Conservation (phyloP, 1,284 basidiomycete genomes). For the Pterulicium gracile region DNA sequence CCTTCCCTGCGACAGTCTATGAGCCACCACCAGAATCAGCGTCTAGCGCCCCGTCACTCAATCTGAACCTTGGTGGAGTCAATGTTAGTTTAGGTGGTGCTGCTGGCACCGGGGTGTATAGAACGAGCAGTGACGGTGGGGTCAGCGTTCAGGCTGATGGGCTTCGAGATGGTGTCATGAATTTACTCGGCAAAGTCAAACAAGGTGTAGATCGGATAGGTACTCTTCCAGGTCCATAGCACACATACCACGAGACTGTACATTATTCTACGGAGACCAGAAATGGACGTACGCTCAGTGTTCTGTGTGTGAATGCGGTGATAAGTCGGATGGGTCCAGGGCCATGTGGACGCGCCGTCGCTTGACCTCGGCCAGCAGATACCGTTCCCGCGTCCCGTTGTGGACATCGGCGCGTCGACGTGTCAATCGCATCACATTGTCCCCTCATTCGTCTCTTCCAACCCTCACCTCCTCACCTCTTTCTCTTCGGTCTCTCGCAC, state of each 20-base stretch:
- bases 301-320: too few species aligned
- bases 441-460: conserved; percentile 10
- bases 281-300: too few species aligned
- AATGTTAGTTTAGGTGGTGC: conserved; percentile 86
- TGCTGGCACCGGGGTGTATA: conserved; percentile 72
- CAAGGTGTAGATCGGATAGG: conserved; percentile 78
- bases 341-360: too few species aligned
- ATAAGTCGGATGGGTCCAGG: too few species aligned
- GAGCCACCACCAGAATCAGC: conserved; percentile 61
- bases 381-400: neutral
- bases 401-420: neutral
- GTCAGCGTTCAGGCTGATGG: conserved; percentile 73
- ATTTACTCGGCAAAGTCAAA: conserved; percentile 79
- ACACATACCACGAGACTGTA: too few species aligned
- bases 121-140: conserved; percentile 54
- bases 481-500: conserved; percentile 17
- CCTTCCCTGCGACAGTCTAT: conserved; percentile 55
- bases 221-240: conserved; percentile 13
- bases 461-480: conserved; percentile 18
- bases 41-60: conserved; percentile 62
- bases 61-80: conserved; percentile 83
- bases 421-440: neutral
- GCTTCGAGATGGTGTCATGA: conserved; percentile 77
- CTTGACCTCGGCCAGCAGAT: neutral
- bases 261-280: too few species aligned